Evolutionary conservation across 2,329 filamentous ascomycete genomes (phyloP), one percentile per base, ranked within the genome.

Genomic region (Fusarium avenaceum): DNA sequence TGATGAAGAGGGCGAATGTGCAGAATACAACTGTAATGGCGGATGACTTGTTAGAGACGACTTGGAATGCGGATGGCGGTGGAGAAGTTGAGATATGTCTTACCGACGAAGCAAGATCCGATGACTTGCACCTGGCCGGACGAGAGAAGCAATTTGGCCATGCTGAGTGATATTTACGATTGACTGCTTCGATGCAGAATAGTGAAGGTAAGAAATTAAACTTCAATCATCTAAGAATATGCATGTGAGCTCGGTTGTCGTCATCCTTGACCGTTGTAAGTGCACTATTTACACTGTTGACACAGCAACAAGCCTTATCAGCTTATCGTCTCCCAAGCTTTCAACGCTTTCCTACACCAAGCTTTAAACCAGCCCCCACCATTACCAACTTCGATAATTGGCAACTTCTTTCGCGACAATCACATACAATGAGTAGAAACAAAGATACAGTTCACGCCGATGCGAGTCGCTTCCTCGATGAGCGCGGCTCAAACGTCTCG

Each of bases 1-100:
- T 93, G 32, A 97, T 84, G 78, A 97, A 97, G 26, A 97, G 88
- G 6, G 94, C 87, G 38, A 90, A 79, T 4, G 94, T 97, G 79
- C 93, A 97, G 26, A 92, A 77, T 67, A 92, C 82, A 61, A 97
- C 91, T 90, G 60, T 17, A 6, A 17, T 28, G 30, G 5, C 19
- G 8, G 44, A 20, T 42, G 32, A 38, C 19, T 57, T 42, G 54
- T 69, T 49, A 66, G 62, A 3, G 28, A 42, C 22, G 13, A 33
- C n/a, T 35, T 52, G 67, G 71, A 71, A 72, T 73, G 71, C 33
- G 48, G 56, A 44, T 42, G 22, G 43, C 24, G 53, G 35, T 70
- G 67, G 42, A 42, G 50, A 62, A 39, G 11, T 43, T 49, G 48
- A 42, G n/a, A 50, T 44, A 50, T 44, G 57, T 77, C 84, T 61